A percentile compares a stretch with the other conserved stretches of the same genome.
Conservation (phyloP, 306 rosid genomes). For the Fragaria iinumae region DNA sequence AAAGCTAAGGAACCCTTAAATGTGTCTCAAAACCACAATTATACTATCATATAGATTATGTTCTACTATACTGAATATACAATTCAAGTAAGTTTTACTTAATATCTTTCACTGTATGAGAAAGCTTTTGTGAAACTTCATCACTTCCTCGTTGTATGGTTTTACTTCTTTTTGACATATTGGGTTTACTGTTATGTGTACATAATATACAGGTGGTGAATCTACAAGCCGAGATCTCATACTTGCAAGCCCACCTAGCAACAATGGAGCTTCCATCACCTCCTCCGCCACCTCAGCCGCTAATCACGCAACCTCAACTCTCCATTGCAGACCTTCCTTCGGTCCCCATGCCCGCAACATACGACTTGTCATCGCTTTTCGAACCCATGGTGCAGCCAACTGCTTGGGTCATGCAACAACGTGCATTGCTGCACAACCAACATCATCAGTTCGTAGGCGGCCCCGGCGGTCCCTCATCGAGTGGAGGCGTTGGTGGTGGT, state of each 20-base stretch:
- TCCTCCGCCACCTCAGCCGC: conserved; percentile 41
- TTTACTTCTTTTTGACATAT: background rate
- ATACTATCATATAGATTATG: background rate
- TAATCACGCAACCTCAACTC: conserved; percentile 28
- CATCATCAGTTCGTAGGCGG: conserved; percentile 44
- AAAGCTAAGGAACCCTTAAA: conserved; percentile 18
- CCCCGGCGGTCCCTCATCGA: conserved; percentile 26
- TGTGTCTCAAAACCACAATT: conserved; percentile 8
- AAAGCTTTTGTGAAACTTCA: background rate
- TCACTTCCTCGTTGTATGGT: background rate
- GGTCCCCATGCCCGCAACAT: conserved; percentile 41
- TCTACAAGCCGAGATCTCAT: conserved; percentile 87
- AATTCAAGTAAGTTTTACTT: background rate
- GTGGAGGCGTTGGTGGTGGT: conserved; percentile 5
- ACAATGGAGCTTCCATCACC: conserved; percentile 71
- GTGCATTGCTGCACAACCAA: conserved; percentile 41
- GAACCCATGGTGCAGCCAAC: conserved; percentile 65
- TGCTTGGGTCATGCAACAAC: conserved; percentile 59
- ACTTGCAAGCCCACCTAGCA: conserved; percentile 76
- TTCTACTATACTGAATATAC: background rate
- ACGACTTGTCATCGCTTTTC: conserved; percentile 76
- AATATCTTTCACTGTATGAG: background rate
- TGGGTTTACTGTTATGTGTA: background rate
- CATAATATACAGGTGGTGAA: conserved; percentile 51
- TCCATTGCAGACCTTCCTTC: conserved; percentile 62